Percentiles rank a stretch among this genome's conserved stretches.
phyloP scores from a whole-genome alignment of 495 filamentous ascomycete genomes.

The Hypoxylon intermedium region DNA sequence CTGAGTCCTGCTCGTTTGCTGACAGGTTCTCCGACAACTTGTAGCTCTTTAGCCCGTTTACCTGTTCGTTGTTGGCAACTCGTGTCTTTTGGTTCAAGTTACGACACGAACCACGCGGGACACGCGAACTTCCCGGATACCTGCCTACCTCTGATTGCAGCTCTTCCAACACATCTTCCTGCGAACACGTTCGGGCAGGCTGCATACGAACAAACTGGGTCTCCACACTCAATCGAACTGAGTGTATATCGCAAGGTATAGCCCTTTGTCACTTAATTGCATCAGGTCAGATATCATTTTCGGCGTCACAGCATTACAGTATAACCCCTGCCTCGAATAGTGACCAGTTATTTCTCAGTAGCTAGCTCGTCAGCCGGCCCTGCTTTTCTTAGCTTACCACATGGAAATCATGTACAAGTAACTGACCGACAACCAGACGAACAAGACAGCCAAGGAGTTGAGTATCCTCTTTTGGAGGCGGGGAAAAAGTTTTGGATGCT shows the following conservation, averaged over 20 bases:
- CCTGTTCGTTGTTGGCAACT: conserved; percentile 34
- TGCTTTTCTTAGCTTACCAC: neutral
- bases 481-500: conserved; percentile 38
- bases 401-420: conserved; percentile 8
- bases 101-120: conserved; percentile 41
- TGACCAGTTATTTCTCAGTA: neutral
- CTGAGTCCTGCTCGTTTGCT: conserved; percentile 35
- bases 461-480: conserved; percentile 34
- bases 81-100: conserved; percentile 35
- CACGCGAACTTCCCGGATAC: conserved; percentile 48
- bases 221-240: conserved; percentile 39
- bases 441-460: conserved; percentile 22
- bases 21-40: conserved; percentile 38
- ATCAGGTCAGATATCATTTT: conserved; percentile 18
- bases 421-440: conserved; percentile 19
- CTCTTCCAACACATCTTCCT: conserved; percentile 46
- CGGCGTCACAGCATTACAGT: conserved; percentile 4
- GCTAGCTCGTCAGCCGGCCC: neutral
- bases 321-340: neutral
- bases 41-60: conserved; percentile 38
- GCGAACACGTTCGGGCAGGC: conserved; percentile 61
- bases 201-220: conserved; percentile 51
- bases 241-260: conserved; percentile 31
- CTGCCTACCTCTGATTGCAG: conserved; percentile 51
- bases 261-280: conserved; percentile 20